Evolutionary conservation across 768 basidiomycete species (phyloP).

Genomic region (Cystofilobasidium ferigula): DNA sequence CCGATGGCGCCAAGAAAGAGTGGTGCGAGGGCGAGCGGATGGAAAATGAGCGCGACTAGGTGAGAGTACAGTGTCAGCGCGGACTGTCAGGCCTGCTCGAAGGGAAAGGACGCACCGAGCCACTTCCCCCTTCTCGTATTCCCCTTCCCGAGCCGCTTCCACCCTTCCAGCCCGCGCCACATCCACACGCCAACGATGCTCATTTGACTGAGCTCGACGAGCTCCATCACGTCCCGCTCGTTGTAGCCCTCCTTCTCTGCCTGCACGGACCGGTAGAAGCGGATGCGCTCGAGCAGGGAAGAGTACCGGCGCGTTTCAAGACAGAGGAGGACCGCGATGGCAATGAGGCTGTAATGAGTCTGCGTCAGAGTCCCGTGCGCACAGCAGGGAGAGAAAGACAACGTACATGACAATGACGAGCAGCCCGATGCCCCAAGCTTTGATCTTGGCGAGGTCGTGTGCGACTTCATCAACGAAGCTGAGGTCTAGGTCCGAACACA

Average conservation of each 20-base stretch:
- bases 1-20: constrained; percentile 90
- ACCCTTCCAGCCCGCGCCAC: constrained; percentile 23
- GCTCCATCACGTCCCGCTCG: constrained; percentile 16
- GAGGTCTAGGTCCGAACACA: constrained; percentile 69
- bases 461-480: constrained; percentile 78
- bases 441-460: constrained; percentile 61
- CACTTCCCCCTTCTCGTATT: constrained; percentile 43
- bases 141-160: constrained; percentile 29
- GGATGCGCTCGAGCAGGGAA: constrained; percentile 15
- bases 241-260: neutral
- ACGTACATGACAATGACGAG: constrained; percentile 47
- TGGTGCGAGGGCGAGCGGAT: constrained; percentile 78
- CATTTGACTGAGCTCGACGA: constrained; percentile 15
- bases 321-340: constrained; percentile 47
- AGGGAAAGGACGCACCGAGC: constrained; percentile 46
- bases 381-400: neutral
- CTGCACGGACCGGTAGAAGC: neutral
- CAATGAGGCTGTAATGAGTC: constrained; percentile 49
- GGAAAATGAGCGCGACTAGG: constrained; percentile 79
- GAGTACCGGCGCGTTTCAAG: constrained; percentile 15
- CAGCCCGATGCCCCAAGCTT: constrained; percentile 67
- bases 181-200: constrained; percentile 6
- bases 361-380: neutral
- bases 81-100: neutral
- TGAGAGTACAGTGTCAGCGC: constrained; percentile 21